These are phyloP conservation scores for Paratinospora sagittata DNA, from an alignment of 164 flowering plant species.

Conservation along the genomic window DNA sequence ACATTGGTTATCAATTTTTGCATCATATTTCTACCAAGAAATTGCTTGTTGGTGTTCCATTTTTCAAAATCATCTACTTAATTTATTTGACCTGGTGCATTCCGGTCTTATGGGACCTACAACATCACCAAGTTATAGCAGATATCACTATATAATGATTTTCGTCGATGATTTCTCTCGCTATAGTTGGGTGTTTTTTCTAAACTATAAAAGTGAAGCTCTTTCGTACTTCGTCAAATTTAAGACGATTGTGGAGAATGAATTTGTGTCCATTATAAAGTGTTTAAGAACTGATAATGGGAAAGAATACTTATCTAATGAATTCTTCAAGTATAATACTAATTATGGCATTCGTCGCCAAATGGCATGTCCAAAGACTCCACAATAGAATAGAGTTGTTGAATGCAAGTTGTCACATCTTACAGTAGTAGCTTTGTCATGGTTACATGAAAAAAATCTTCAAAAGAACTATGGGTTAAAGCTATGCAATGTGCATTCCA, in stretches of 20 bases:
- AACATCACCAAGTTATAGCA: background rate
- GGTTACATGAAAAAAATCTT: conserved; percentile 24
- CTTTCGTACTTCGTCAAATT: conserved; percentile 9
- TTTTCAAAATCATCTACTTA: background rate
- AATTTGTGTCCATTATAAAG: conserved; percentile 16
- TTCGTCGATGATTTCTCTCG: conserved; percentile 25
- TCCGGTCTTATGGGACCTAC: background rate
- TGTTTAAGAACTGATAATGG: conserved; percentile 15
- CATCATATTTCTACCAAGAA: conserved; percentile 21
- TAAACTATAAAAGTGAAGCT: conserved; percentile 9
- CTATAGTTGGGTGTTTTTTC: conserved; percentile 8
- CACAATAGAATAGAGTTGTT: background rate
- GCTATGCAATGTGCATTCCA: conserved; percentile 18
- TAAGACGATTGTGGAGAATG: background rate
- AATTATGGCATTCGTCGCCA: background rate
- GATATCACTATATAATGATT: conserved; percentile 4
- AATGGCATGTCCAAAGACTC: background rate
- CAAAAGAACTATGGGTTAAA: conserved; percentile 17
- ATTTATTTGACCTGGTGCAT: background rate
- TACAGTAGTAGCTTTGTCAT: conserved; percentile 5
- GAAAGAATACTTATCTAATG: conserved; percentile 1
- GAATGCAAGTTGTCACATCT: conserved; percentile 20
- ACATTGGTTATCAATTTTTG: conserved; percentile 18
- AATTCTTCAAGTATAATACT: background rate
- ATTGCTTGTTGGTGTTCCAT: conserved; percentile 10